phyloP scores from a whole-genome alignment of 2,329 filamentous ascomycete species.

The Ophiostoma ulmi region DNA sequence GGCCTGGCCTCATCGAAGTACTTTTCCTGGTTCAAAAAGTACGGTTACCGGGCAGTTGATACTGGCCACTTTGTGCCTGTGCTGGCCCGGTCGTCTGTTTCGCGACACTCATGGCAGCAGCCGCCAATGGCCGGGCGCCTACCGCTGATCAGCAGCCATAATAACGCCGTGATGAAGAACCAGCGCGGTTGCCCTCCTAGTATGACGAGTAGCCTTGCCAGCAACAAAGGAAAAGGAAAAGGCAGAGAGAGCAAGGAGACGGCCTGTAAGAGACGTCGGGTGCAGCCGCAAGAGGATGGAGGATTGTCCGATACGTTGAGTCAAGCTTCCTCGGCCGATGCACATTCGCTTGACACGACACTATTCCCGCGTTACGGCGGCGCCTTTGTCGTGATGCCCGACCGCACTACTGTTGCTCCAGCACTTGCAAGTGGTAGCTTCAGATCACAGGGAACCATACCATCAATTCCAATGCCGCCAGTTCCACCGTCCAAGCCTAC shows the following conservation, averaged over 20 bases:
- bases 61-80: constrained; percentile 41
- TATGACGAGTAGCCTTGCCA: background rate
- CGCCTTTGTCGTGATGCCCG: constrained; percentile 16
- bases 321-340: background rate
- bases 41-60: constrained; percentile 31
- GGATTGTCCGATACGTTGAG: background rate
- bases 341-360: background rate
- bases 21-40: constrained; percentile 29
- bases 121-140: constrained; percentile 44
- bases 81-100: constrained; percentile 43
- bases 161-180: constrained; percentile 6
- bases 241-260: background rate
- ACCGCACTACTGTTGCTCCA: background rate
- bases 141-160: constrained; percentile 33
- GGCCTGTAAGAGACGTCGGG: background rate
- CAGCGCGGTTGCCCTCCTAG: background rate
- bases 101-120: constrained; percentile 39
- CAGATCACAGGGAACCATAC: background rate
- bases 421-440: background rate
- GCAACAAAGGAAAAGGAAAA: background rate
- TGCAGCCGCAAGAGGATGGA: background rate
- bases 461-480: background rate
- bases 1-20: constrained; percentile 33
- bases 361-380: constrained; percentile 13
- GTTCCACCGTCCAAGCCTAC: background rate